Evolutionary conservation across 805 yeast species (phyloP), one percentile per base, ranked within the genome.

Genomic region (Torulaspora maleeae): DNA sequence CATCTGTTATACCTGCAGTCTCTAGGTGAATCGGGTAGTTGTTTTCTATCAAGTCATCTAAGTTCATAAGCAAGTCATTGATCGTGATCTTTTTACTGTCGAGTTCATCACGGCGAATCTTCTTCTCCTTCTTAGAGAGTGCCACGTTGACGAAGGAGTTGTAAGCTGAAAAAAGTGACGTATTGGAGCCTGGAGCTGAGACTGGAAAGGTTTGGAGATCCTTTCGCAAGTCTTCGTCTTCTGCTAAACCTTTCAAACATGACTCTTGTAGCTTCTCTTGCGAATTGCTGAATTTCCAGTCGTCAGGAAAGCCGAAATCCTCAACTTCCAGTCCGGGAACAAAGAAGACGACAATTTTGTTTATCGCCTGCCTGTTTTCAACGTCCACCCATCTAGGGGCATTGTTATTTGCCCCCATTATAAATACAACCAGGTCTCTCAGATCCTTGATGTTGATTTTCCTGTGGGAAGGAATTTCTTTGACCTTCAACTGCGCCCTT

Each of bases 111-210:
- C 53, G 59, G 5, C 70, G 59, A n/a, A 60, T 61, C 42, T 69
- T 68, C 53, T 73, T 77, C 49, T 83, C 89, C 27, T 71, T 69
- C 43, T 77, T 78, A 2, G 83, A 70, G 44, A 81, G 63, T 0
- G 82, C 80, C n/a, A 76, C 71, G 43, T 73, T 73, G 12, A 79
- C 68, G 36, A 88, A 73, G 2, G 85, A 72, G 36, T 72, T 73
- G 43, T 75, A 69, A 12, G 79, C 75, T 38, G 80, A 81, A 56
- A 69, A 79, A 28, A 79, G 60, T 8, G 76, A 72, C 34, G 74
- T 78, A 50, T 74, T 75, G 3, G 79, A 74, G 0, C 95, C 96
- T 0, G 95, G 95, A 5, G 81, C 71, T 22, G 64, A 58, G 1
- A 83, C 64, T 0, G 83, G 83, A 39, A 80, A 61, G 10, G 72